A percentile compares a stretch with the other conserved stretches of the same genome.
Evolutionary conservation across 2,329 filamentous ascomycete genomes (phyloP).

Genomic region (Kalmusia sp.): DNA sequence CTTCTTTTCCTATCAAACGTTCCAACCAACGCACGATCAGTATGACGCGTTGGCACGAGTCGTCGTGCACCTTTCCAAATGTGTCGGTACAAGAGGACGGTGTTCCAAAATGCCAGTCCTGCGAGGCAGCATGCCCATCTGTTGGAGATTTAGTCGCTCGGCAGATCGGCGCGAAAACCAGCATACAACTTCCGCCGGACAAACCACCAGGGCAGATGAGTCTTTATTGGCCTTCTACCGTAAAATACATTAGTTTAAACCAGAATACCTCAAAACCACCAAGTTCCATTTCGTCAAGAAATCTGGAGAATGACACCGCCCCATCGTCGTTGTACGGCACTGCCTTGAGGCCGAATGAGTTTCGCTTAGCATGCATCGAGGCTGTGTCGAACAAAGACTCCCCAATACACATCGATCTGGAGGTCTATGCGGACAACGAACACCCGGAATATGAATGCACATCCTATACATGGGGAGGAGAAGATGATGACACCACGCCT

Average conservation of each 20-base stretch:
- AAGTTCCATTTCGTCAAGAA: background rate
- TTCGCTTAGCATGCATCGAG: conserved; percentile 11
- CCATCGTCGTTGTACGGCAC: conserved; percentile 2
- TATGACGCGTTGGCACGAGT: conserved; percentile 3
- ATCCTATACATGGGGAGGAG: conserved; percentile 40
- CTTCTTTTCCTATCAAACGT: too few relatives aligned
- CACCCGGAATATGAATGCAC: conserved; percentile 38
- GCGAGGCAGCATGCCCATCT: conserved; percentile 3
- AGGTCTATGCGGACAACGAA: conserved; percentile 12
- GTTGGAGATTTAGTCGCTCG: background rate
- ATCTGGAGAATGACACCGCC: background rate
- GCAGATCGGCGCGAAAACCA: background rate
- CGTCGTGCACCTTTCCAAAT: conserved; percentile 1
- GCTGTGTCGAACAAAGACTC: conserved; percentile 7
- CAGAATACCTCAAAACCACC: background rate
- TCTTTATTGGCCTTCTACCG: conserved; percentile 11
- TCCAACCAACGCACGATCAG: too few relatives aligned
- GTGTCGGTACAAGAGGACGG: conserved; percentile 1
- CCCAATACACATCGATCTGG: conserved; percentile 16
- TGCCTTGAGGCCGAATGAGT: background rate
- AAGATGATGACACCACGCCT: conserved; percentile 27
- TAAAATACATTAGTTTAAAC: conserved; percentile 12
- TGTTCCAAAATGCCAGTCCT: conserved; percentile 4
- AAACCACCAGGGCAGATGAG: conserved; percentile 11
- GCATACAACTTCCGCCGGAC: conserved; percentile 8